Conservation (phyloP, 495 filamentous ascomycete species). For the Talaromyces liani region DNA sequence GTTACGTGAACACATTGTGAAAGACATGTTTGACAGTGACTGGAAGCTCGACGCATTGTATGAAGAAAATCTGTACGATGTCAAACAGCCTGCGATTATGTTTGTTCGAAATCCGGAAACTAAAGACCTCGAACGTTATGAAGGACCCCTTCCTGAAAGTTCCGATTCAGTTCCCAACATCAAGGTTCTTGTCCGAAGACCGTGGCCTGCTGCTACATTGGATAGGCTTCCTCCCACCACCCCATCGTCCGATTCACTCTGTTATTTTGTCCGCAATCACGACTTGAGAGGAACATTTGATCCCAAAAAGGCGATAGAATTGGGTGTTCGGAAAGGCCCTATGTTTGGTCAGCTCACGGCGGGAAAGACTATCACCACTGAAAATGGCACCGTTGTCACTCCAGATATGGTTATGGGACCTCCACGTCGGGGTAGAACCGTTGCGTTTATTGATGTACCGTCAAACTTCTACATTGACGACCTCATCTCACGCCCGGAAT, state of each 20-base stretch:
- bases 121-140: slow-evolving; percentile 57
- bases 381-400: slow-evolving; percentile 49
- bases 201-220: slow-evolving; percentile 73
- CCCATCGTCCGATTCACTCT: slow-evolving; percentile 60
- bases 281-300: slow-evolving; percentile 75
- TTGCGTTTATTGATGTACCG: slow-evolving; percentile 78
- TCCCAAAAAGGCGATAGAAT: slow-evolving; percentile 45
- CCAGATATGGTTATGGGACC: slow-evolving; percentile 61
- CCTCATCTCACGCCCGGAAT: slow-evolving; percentile 65
- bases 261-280: slow-evolving; percentile 75
- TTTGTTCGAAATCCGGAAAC: slow-evolving; percentile 61
- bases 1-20: slow-evolving; percentile 53
- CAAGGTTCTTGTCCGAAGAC: slow-evolving; percentile 65
- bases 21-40: slow-evolving; percentile 73
- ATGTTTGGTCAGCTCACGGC: slow-evolving; percentile 48
- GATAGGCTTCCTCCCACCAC: slow-evolving; percentile 56
- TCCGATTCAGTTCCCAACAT: slow-evolving; percentile 48
- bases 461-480: slow-evolving; percentile 55
- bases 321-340: slow-evolving; percentile 47
- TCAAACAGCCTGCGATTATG: slow-evolving; percentile 58
- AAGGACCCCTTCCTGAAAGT: slow-evolving; percentile 52
- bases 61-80: slow-evolving; percentile 56
- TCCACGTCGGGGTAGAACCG: slow-evolving; percentile 47
- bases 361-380: slow-evolving; percentile 46
- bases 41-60: slow-evolving; percentile 65